Percentiles rank a stretch among this genome's conserved stretches.
Conservation (phyloP, 129 eudicot species). For the Centella asiatica region DNA sequence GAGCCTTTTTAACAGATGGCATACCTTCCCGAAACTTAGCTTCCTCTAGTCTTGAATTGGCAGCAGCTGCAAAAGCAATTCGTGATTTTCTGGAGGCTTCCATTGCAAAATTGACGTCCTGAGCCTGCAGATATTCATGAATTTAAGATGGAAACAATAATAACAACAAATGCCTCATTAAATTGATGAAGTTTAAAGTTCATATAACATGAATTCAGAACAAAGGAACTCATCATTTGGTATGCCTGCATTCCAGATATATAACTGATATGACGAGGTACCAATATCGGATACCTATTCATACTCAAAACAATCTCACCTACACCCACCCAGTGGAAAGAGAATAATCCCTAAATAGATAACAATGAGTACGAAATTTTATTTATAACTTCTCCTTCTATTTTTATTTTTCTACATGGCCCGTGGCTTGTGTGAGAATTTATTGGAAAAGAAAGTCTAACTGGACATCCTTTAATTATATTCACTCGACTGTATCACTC, state of each 20-base stretch:
- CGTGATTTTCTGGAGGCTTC: constrained; percentile 88
- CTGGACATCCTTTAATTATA: neutral
- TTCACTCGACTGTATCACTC: neutral
- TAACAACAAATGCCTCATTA: neutral
- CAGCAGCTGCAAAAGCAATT: constrained; percentile 59
- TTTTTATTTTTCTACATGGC: too few relatives aligned
- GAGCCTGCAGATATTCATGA: constrained; percentile 46
- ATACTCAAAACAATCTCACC: constrained; percentile 1
- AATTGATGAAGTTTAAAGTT: neutral
- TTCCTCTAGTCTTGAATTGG: constrained; percentile 41
- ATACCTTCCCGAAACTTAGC: constrained; percentile 31
- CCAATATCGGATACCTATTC: neutral
- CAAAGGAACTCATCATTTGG: neutral
- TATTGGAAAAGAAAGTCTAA: neutral
- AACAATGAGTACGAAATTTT: too few relatives aligned
- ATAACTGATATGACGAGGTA: neutral
- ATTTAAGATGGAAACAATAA: constrained; percentile 1
- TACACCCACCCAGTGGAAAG: neutral
- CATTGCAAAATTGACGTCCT: constrained; percentile 72
- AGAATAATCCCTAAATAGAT: neutral
- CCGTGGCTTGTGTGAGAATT: too few relatives aligned
- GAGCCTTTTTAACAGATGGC: constrained; percentile 65
- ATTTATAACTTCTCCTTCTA: too few relatives aligned
- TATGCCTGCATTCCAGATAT: too few relatives aligned
- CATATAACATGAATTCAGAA: neutral